Evolutionary conservation across 1,139 yeast genomes (phyloP).

Genomic region (Blastobotrys petasosporus): DNA sequence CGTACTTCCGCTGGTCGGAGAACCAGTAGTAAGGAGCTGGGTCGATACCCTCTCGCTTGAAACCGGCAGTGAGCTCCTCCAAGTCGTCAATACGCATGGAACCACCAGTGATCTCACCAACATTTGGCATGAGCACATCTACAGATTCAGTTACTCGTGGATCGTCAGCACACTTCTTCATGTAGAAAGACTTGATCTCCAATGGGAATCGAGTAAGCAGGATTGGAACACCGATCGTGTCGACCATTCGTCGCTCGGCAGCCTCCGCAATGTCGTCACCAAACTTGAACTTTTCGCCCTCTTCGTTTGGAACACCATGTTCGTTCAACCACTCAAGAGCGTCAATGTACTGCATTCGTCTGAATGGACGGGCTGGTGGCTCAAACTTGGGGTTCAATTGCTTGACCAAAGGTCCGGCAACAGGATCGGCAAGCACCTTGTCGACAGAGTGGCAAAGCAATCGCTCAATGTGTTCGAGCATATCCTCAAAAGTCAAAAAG

Average conservation of each 20-base stretch:
- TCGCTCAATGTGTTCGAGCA: constrained; percentile 78
- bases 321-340: constrained; percentile 97
- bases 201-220: constrained; percentile 92
- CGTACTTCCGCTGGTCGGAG: constrained; percentile 91
- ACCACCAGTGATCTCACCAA: constrained; percentile 97
- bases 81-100: constrained; percentile 90
- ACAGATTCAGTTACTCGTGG: constrained; percentile 95
- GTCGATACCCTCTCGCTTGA: constrained; percentile 85
- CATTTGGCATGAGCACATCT: constrained; percentile 97
- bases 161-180: constrained; percentile 89
- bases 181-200: constrained; percentile 94
- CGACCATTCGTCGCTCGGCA: constrained; percentile 98
- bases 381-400: constrained; percentile 89
- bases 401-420: constrained; percentile 81
- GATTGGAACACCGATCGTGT: constrained; percentile 85
- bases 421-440: constrained; percentile 80
- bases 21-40: constrained; percentile 88
- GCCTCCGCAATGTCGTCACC: constrained; percentile 99
- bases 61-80: constrained; percentile 81
- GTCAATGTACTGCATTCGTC: constrained; percentile 82
- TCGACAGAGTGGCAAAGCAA: constrained; percentile 64
- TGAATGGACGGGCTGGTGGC: constrained; percentile 80
- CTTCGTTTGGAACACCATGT: constrained; percentile 89
- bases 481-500: constrained; percentile 78
- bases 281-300: constrained; percentile 82